Evolutionary conservation across 2,329 filamentous ascomycete species (phyloP), one percentile per base, ranked within the genome.

Genomic region (Tricladium varicosporioides): DNA sequence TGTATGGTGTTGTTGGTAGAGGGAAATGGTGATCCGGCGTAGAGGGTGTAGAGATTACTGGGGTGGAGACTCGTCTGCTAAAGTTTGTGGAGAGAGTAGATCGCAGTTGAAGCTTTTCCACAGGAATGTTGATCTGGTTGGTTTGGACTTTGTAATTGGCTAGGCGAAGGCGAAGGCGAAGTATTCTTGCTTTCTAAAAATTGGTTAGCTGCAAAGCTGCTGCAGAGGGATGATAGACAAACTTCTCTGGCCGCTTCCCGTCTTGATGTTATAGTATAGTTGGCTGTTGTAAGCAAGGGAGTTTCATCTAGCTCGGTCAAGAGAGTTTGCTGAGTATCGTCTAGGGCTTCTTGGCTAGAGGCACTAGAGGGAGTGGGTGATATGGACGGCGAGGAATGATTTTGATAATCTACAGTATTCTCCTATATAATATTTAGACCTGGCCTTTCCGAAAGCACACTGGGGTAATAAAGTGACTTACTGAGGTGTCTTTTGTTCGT

Each of bases 61-160:
- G 22, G 7, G 22, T 27, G 22, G 36, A 43, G 48, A 40, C 22
- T 61, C 62, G 11, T 22, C 14, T 10, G 18, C 5, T 44, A 52
- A 10, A 50, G 52, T 18, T 54, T 15, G 64, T 43, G 40, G 56
- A 54, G 60, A 59, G 56, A 47, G 57, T 56, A 27, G 51, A 57
- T 58, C 73, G 71, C 49, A 75, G 68, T 65, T 84, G 75, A 16
- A 91, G 76, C 47, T 82, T 73, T 54, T 84, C 77, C 59, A 90
- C 79, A 1, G 87, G 85, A 27, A 89, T 78, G 56, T 81, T 75
- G 53, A 84, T 80, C 72, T 92, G 89, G 58, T 88, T 85, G 1
- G 88, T 92, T 56, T 80, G 81, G 63, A 92, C 78, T 73, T 92
- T 92, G 77, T 91, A 92, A 67, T 81, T 82, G 13, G 87, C 89